These are phyloP conservation scores for Cladophialophora psammophila DNA, from an alignment of 2,329 filamentous ascomycete genomes.

Conservation along the genomic window DNA sequence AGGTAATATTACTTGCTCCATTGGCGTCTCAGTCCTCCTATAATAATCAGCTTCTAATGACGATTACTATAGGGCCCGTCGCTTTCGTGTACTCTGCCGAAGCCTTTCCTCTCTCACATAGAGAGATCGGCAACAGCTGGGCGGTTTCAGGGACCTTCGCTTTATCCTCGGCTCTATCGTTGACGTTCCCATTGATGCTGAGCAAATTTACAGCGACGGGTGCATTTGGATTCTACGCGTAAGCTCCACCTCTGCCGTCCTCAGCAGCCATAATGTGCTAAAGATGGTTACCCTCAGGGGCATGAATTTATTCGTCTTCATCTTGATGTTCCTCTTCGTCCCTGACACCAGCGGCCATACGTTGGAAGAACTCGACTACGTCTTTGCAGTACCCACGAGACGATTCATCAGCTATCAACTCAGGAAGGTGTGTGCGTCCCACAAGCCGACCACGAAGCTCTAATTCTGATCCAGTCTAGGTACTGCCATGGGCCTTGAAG, in stretches of 20 bases:
- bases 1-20: not conserved
- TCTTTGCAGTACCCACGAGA: constrained; percentile 44
- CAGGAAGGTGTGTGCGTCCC: not conserved
- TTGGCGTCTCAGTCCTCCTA: too few relatives aligned
- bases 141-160: constrained; percentile 59
- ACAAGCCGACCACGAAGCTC: not conserved
- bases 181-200: constrained; percentile 47
- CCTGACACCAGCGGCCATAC: constrained; percentile 52
- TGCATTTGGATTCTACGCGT: constrained; percentile 54
- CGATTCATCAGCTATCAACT: constrained; percentile 14
- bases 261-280: not conserved
- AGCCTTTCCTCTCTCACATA: constrained; percentile 57
- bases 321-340: constrained; percentile 53
- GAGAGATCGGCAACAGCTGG: constrained; percentile 54
- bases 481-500: constrained; percentile 13
- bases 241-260: constrained; percentile 12
- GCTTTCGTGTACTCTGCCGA: constrained; percentile 42
- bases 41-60: not conserved
- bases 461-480: constrained; percentile 36
- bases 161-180: constrained; percentile 55
- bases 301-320: constrained; percentile 56
- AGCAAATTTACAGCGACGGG: constrained; percentile 36
- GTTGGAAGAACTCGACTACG: constrained; percentile 63
- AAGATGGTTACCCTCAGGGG: constrained; percentile 37
- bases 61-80: constrained; percentile 48